Evolutionary conservation across 169 alveolate species (phyloP).

Genomic region (Plasmodium ovale): DNA sequence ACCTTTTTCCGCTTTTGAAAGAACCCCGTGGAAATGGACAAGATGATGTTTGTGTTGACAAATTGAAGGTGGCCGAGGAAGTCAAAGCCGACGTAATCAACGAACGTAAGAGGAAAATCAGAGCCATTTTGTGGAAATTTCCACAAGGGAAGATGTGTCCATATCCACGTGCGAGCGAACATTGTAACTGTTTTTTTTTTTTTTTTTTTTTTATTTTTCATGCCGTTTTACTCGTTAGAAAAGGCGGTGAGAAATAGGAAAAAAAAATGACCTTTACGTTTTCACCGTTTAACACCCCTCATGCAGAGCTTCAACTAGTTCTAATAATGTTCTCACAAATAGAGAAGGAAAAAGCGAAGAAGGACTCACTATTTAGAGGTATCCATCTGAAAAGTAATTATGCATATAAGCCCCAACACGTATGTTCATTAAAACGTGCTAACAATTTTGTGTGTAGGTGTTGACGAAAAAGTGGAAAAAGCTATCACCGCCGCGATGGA

Average conservation of each 20-base stretch:
- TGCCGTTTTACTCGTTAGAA: too few relatives aligned
- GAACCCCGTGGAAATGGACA: slow-evolving; percentile 9
- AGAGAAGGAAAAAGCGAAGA: slow-evolving; percentile 18
- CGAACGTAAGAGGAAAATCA: slow-evolving; percentile 32
- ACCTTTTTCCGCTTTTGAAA: slow-evolving; percentile 9
- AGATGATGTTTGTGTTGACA: not conserved
- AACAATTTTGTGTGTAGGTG: slow-evolving; percentile 13
- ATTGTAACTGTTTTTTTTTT: too few relatives aligned
- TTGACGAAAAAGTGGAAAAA: slow-evolving; percentile 29
- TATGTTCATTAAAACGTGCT: not conserved
- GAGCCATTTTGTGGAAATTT: too few relatives aligned
- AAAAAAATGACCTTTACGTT: too few relatives aligned
- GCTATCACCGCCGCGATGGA: slow-evolving; percentile 21
- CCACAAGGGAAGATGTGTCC: too few relatives aligned
- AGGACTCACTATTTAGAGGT: not conserved
- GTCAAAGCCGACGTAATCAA: slow-evolving; percentile 26
- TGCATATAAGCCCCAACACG: too few relatives aligned
- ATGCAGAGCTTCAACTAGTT: slow-evolving; percentile 24
- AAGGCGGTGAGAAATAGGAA: too few relatives aligned
- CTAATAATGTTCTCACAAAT: slow-evolving; percentile 21
- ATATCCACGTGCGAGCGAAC: too few relatives aligned
- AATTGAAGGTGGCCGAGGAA: slow-evolving; percentile 28
- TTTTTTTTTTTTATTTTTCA: too few relatives aligned
- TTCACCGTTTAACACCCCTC: not conserved
- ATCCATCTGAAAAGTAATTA: too few relatives aligned